These are phyloP conservation scores for Santalum album DNA, from an alignment of 164 flowering plant genomes.

Conservation along the genomic window DNA sequence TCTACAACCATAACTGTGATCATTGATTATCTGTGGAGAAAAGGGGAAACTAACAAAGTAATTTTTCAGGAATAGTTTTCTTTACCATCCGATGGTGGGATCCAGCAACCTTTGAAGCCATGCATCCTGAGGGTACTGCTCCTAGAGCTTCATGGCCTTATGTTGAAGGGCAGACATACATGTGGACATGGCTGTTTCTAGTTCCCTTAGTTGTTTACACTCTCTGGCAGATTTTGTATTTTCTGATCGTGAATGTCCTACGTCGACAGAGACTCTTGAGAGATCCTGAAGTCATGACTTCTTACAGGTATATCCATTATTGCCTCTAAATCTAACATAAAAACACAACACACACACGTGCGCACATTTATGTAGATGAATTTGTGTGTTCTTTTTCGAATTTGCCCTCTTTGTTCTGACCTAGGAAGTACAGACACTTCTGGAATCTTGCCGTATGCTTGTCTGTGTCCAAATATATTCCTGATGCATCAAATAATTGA, in stretches of 20 bases:
- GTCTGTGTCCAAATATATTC: too few relatives aligned
- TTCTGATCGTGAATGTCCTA: constrained; percentile 85
- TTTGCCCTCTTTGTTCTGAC: too few relatives aligned
- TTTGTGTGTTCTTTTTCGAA: too few relatives aligned
- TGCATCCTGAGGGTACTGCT: constrained; percentile 71
- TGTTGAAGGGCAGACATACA: constrained; percentile 56
- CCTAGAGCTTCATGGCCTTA: constrained; percentile 85
- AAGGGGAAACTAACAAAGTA: not conserved
- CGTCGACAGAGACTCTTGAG: constrained; percentile 81
- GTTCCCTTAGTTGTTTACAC: constrained; percentile 80
- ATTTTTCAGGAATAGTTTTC: constrained; percentile 68
- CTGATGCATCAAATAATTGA: too few relatives aligned
- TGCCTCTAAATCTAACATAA: too few relatives aligned
- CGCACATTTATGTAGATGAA: too few relatives aligned
- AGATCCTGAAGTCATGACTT: constrained; percentile 99
- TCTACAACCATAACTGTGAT: too few relatives aligned
- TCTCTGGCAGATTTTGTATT: constrained; percentile 86
- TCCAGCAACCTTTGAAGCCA: constrained; percentile 72
- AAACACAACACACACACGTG: too few relatives aligned
- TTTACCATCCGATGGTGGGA: constrained; percentile 98
- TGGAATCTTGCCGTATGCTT: too few relatives aligned
- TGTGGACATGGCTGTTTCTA: constrained; percentile 82
- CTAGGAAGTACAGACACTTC: too few relatives aligned
- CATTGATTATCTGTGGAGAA: too few relatives aligned
- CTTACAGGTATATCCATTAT: constrained; percentile 58